Conservation (phyloP, 495 filamentous ascomycete species). For the Rostrohypoxylon terebratum region DNA sequence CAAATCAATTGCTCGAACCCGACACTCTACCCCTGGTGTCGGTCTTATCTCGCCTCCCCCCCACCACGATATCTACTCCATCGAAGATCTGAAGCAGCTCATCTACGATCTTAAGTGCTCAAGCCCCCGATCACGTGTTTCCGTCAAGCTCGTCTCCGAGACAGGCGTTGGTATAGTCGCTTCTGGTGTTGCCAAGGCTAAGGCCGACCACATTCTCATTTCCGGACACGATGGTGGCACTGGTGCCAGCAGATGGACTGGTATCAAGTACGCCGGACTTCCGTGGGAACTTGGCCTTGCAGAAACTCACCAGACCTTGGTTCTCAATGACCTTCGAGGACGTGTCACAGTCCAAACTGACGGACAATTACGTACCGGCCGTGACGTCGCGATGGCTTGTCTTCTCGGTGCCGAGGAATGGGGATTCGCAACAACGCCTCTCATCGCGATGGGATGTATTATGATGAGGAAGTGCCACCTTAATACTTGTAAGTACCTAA, state of each 20-base stretch:
- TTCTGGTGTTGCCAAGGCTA: constrained; percentile 98
- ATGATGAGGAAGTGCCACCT: constrained; percentile 83
- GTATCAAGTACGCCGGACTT: constrained; percentile 99
- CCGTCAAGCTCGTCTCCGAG: constrained; percentile 98
- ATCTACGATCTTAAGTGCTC: constrained; percentile 99
- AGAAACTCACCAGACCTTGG: constrained; percentile 98
- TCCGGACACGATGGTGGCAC: constrained; percentile 99
- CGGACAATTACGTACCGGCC: constrained; percentile 92
- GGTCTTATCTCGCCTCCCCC: constrained; percentile 98
- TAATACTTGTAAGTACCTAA: background rate
- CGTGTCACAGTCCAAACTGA: constrained; percentile 98
- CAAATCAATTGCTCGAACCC: constrained; percentile 92
- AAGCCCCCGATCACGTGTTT: constrained; percentile 94
- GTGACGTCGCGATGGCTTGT: constrained; percentile 96
- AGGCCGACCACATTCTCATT: constrained; percentile 97
- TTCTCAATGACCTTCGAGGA: constrained; percentile 96
- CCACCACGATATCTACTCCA: constrained; percentile 99
- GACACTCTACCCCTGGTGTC: constrained; percentile 98
- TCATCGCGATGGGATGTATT: constrained; percentile 98
- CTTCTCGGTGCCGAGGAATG: constrained; percentile 97
- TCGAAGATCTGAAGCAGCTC: constrained; percentile 98
- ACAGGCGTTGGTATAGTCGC: constrained; percentile 98
- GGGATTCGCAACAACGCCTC: constrained; percentile 96
- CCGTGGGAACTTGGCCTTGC: constrained; percentile 99
- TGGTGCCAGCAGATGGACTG: constrained; percentile 97